Evolutionary conservation across 2,329 filamentous ascomycete species (phyloP).

Genomic region (Nothomitra cinnamomea): DNA sequence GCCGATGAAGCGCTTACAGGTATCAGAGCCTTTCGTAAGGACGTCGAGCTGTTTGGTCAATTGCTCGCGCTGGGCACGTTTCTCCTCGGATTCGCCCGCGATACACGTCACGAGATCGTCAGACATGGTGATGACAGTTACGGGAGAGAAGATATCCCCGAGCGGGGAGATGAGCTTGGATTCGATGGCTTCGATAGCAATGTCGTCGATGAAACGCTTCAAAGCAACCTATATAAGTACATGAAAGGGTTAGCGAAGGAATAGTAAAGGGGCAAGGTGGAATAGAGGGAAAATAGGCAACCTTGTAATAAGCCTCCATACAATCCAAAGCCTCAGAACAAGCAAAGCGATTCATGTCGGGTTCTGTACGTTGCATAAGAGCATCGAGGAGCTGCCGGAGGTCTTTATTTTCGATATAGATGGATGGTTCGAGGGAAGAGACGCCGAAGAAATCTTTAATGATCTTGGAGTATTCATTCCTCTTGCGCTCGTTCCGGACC

Average conservation of each 20-base stretch:
- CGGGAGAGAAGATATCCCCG: conserved; percentile 4
- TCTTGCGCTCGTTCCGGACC: conserved; percentile 17
- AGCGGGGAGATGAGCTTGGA: background rate
- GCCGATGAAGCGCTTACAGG: conserved; percentile 6
- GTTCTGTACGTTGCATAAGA: conserved; percentile 8
- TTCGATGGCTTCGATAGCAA: conserved; percentile 19
- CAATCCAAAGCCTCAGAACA: conserved; percentile 22
- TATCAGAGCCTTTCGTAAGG: conserved; percentile 4
- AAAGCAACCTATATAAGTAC: conserved; percentile 12
- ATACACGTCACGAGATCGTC: conserved; percentile 21
- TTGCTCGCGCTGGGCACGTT: conserved; percentile 11
- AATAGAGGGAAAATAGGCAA: conserved; percentile 8
- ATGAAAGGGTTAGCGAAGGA: background rate
- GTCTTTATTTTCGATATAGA: background rate
- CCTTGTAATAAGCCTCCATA: conserved; percentile 27
- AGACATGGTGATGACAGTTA: conserved; percentile 17
- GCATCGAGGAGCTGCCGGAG: background rate
- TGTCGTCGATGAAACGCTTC: conserved; percentile 21
- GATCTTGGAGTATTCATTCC: conserved; percentile 3
- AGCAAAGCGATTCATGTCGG: conserved; percentile 18
- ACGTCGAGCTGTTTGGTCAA: conserved; percentile 3
- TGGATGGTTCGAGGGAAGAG: background rate
- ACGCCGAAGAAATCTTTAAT: conserved; percentile 3
- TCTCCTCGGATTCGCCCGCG: conserved; percentile 26
- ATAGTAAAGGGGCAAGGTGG: background rate